These are phyloP conservation scores for Rubroboletus pulcherrimus DNA, from an alignment of 768 basidiomycete genomes.

Conservation along the genomic window DNA sequence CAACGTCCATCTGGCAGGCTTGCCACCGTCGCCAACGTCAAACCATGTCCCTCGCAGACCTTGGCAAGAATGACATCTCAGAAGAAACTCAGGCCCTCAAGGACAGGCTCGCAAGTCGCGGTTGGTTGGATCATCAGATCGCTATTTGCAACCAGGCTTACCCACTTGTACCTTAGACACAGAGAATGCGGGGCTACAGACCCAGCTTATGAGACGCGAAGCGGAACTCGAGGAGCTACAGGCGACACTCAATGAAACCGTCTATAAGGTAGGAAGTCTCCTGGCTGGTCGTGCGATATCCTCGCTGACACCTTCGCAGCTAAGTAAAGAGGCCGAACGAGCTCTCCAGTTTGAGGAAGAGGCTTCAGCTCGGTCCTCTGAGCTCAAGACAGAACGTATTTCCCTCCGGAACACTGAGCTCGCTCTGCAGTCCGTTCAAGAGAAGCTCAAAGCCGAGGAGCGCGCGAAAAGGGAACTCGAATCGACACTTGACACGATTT, in stretches of 20 bases:
- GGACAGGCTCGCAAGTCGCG: conserved; percentile 35
- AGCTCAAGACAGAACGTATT: conserved; percentile 53
- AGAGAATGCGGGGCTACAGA: conserved; percentile 32
- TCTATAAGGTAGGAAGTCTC: conserved; percentile 32
- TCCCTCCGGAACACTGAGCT: conserved; percentile 49
- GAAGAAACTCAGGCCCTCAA: conserved; percentile 36
- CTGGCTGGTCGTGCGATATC: background rate
- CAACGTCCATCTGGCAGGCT: conserved; percentile 10
- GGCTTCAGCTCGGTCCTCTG: conserved; percentile 47
- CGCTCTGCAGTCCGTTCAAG: conserved; percentile 45
- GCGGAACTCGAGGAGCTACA: conserved; percentile 35
- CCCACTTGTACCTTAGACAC: conserved; percentile 28
- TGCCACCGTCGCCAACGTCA: conserved; percentile 15
- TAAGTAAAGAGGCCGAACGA: conserved; percentile 54
- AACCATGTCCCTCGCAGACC: conserved; percentile 37
- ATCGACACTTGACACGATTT: conserved; percentile 50
- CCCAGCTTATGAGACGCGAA: conserved; percentile 35
- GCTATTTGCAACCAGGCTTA: conserved; percentile 1
- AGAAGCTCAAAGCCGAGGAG: conserved; percentile 49
- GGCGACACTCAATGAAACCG: conserved; percentile 32
- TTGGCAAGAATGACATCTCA: conserved; percentile 38
- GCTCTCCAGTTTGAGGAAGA: conserved; percentile 52
- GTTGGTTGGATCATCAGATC: conserved; percentile 18
- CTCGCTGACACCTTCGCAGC: conserved; percentile 34
- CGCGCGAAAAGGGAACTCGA: conserved; percentile 53